Base-by-base conservation (phyloP, 2,329 filamentous ascomycete species). In the Xylaria multiplex region DNA sequence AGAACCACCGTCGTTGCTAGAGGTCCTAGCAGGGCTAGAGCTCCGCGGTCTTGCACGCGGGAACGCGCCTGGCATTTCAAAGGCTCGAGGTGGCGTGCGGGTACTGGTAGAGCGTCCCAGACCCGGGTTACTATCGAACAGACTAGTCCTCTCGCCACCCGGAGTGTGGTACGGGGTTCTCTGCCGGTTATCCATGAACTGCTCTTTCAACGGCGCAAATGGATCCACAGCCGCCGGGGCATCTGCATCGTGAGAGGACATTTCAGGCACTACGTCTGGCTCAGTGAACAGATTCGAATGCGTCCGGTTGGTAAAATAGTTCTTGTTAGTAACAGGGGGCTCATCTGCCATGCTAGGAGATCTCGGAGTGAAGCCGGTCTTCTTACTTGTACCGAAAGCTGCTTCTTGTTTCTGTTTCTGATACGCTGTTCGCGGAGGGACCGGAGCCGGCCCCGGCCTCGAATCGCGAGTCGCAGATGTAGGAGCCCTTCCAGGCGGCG, bases 111-210 rank as follows among this genome's bases (percentile, higher is more conserved):
- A 78, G n/a, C 84, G 79, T 54, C 78, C 77, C n/a, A 84, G 63
- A 9, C 75, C 76, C 30, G 79, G 72, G 6, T 74, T 76, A 1
- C 81, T 82, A 50, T 87, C 85, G 65, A 86, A 88, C 0, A 85
- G 82, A 52, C 87, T 84, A 4, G 85, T 84, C 77, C 85, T 89
- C 74, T 90, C 88, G 40, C 87, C 86, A 13, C 85, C 81, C 37
- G 84, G 81, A 1, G 80, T 82, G 48, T 82, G 80, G 72, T 89
- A 90, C 0, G 87, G 86, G 6, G 84, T 86, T 70, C 85, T 86
- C 61, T 86, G 81, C n/a, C 86, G 81, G n/a, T 77, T 75, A 65
- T 88, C 84, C 48, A 78, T 63, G 49, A 79, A 79, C 0, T 76
- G 76, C 4, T 83, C 81, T 71, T 80, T 79, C 64, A 86, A 85